Conservation (phyloP, 192 early-diverging fungal genomes). For the Geosiphon pyriformis region DNA sequence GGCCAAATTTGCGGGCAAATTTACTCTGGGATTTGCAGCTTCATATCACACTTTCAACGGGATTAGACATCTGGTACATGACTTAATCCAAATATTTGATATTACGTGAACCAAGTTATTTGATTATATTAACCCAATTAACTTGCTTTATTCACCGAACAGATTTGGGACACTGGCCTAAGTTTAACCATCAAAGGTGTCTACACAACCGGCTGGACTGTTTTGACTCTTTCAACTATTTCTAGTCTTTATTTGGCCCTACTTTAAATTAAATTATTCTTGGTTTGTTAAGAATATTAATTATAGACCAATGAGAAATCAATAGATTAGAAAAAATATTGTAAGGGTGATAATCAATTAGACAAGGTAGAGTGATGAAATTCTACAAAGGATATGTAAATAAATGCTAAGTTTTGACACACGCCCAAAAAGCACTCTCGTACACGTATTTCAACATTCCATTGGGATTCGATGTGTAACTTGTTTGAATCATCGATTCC, state of each 20-base stretch:
- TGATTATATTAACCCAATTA: conserved; percentile 4
- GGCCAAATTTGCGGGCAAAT: conserved; percentile 67
- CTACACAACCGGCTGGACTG: conserved; percentile 73
- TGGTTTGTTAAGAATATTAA: not conserved
- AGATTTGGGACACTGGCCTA: conserved; percentile 79
- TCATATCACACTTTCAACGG: conserved; percentile 84
- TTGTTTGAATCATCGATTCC: conserved; percentile 50
- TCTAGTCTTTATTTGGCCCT: conserved; percentile 22
- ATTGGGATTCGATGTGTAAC: conserved; percentile 70
- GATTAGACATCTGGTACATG: conserved; percentile 79
- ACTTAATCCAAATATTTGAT: no score
- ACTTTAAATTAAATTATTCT: not conserved
- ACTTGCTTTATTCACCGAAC: not conserved
- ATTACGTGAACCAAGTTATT: no score
- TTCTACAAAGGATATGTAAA: no score
- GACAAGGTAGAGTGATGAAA: no score
- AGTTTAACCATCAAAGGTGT: conserved; percentile 73
- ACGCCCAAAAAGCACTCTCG: conserved; percentile 65
- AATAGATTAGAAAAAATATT: not conserved
- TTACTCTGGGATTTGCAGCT: conserved; percentile 62
- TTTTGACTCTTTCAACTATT: conserved; percentile 59
- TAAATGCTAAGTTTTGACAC: conserved; percentile 17
- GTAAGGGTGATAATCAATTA: no score
- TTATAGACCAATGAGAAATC: no score
- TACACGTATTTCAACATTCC: conserved; percentile 85